phyloP scores from a whole-genome alignment of 23 red algal species.

The Gracilaria gracilis region DNA sequence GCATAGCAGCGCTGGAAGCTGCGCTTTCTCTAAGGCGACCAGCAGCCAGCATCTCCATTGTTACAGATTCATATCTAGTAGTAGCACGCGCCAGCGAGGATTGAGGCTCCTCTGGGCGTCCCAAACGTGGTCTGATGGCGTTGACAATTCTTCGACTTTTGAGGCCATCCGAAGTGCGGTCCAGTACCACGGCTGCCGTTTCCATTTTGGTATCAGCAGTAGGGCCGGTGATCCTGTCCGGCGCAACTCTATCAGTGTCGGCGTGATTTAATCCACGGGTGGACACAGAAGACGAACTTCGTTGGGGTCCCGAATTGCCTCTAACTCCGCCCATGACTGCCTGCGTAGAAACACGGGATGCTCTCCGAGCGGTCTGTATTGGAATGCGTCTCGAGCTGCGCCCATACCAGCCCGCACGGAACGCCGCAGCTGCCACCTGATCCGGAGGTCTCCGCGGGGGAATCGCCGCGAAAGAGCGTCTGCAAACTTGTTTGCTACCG shows the following conservation, averaged over 20 bases:
- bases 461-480: conserved; percentile 30
- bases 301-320: background rate
- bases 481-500: conserved; percentile 1
- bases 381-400: background rate
- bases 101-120: conserved; percentile 8
- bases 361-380: conserved; percentile 3
- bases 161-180: background rate
- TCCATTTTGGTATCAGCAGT: conserved; percentile 33
- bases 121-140: background rate
- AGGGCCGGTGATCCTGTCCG: conserved; percentile 17
- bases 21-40: too few relatives aligned
- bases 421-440: conserved; percentile 40
- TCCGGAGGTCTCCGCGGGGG: conserved; percentile 22
- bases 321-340: background rate
- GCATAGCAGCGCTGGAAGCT: too few relatives aligned
- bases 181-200: background rate
- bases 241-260: conserved; percentile 26
- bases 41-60: too few relatives aligned
- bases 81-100: background rate
- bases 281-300: conserved; percentile 22
- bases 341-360: conserved; percentile 5
- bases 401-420: conserved; percentile 38
- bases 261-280: conserved; percentile 22
- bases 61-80: conserved; percentile 3
- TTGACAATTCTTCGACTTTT: background rate